A percentile compares a stretch with the other conserved stretches of the same genome.
Conservation (phyloP, 495 filamentous ascomycete genomes). For the Neurospora tetrasperma region DNA sequence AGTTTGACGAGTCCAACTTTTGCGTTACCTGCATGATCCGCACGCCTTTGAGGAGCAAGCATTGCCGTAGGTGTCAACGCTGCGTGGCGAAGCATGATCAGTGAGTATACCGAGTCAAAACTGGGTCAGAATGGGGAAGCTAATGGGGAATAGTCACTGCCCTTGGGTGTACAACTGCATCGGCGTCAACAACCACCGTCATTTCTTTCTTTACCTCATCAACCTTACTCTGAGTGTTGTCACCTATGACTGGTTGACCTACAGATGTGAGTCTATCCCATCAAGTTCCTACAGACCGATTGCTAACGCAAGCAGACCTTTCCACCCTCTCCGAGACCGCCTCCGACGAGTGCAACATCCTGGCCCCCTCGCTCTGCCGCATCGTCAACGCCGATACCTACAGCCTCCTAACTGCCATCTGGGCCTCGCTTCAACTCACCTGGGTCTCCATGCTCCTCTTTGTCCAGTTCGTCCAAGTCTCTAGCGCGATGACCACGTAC, state of each 20-base stretch:
- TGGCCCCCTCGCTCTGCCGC: conserved; percentile 62
- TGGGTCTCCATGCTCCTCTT: conserved; percentile 95
- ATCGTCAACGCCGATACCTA: conserved; percentile 71
- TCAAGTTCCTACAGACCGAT: not conserved
- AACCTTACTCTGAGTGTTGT: conserved; percentile 66
- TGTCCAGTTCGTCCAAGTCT: conserved; percentile 84
- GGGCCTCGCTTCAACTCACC: conserved; percentile 70
- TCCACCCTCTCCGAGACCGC: conserved; percentile 17
- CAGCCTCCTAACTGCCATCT: conserved; percentile 65
- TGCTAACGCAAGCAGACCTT: conserved; percentile 20
- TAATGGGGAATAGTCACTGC: conserved; percentile 67
- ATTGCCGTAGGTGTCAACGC: conserved; percentile 80
- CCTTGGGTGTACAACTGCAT: conserved; percentile 98
- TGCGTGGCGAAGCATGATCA: conserved; percentile 97
- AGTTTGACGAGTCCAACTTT: conserved; percentile 90
- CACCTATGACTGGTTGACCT: conserved; percentile 41
- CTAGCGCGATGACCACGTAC: conserved; percentile 86
- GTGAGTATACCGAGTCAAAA: conserved; percentile 42
- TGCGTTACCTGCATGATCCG: conserved; percentile 90
- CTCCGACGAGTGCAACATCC: conserved; percentile 56
- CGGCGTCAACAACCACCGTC: conserved; percentile 85
- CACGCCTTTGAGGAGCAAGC: conserved; percentile 85
- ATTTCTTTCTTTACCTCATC: conserved; percentile 84
- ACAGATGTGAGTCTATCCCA: conserved; percentile 26
- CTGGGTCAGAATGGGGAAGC: not conserved